phyloP scores from a whole-genome alignment of 768 basidiomycete species.

The Serendipita sp. region DNA sequence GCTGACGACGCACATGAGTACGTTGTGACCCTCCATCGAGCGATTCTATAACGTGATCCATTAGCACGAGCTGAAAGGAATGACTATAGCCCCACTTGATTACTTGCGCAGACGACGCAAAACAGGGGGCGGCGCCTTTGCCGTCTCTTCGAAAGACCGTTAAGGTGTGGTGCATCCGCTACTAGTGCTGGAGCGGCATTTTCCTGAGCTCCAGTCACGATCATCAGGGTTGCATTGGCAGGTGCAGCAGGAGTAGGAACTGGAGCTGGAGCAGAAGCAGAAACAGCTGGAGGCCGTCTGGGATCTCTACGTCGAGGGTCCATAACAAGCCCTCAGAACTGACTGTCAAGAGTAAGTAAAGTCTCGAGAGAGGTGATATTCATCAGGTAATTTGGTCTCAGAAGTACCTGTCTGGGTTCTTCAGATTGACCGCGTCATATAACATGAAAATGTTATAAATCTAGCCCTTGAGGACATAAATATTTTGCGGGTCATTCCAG shows the following conservation, averaged over 20 bases:
- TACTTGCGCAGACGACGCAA: constrained; percentile 98
- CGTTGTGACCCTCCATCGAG: constrained; percentile 95
- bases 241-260: neutral
- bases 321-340: neutral
- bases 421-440: neutral
- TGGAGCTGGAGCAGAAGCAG: neutral
- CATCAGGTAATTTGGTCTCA: neutral
- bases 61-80: constrained; percentile 5
- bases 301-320: neutral
- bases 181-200: neutral
- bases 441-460: neutral
- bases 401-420: constrained; percentile 11
- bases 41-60: constrained; percentile 85
- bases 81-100: constrained; percentile 50
- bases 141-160: neutral
- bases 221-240: too few species aligned
- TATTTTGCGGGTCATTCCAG: constrained; percentile 2
- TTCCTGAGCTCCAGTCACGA: too few species aligned
- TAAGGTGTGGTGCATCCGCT: neutral
- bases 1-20: constrained; percentile 51
- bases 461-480: neutral
- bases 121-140: constrained; percentile 32
- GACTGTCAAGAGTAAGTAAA: neutral
- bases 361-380: neutral
- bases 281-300: neutral